Percentiles rank a stretch among this genome's conserved stretches.
phyloP scores from a whole-genome alignment of 345 rosid genomes.

The Dimocarpus longan region DNA sequence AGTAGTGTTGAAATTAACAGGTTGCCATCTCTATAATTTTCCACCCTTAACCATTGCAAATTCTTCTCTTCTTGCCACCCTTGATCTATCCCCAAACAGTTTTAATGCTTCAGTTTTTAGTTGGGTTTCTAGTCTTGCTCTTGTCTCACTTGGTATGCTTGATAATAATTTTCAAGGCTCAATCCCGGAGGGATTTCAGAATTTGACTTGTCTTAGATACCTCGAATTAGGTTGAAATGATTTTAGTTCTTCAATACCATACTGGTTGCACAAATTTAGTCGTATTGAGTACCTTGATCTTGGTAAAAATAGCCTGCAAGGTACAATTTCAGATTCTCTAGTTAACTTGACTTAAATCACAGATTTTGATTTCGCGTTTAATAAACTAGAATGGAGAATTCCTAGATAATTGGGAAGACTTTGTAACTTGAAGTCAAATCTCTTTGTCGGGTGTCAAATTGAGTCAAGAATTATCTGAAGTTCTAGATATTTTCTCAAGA shows the following conservation, averaged over 20 bases:
- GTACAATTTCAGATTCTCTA: not conserved
- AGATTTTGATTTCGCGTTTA: not conserved
- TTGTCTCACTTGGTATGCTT: not conserved
- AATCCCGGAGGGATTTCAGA: not conserved
- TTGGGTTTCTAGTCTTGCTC: not conserved
- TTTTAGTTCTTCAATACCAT: not conserved
- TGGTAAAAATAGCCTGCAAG: not conserved
- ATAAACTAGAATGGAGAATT: not conserved
- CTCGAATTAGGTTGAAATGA: not conserved
- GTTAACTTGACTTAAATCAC: constrained; percentile 20
- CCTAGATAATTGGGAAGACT: not conserved
- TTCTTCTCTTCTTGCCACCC: constrained; percentile 15
- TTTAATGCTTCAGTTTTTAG: not conserved
- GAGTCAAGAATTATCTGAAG: not conserved
- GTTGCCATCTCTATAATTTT: not conserved
- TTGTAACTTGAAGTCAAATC: not conserved
- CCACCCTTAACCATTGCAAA: not conserved
- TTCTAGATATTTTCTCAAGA: not conserved
- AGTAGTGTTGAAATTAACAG: not conserved
- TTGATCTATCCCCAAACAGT: not conserved
- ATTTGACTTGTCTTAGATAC: not conserved
- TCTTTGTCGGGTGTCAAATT: not conserved
- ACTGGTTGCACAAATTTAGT: not conserved
- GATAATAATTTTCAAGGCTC: not conserved
- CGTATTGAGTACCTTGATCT: not conserved